These are phyloP conservation scores for Phytopythium ostracodes DNA, from an alignment of 352 stramenopile genomes.

Conservation along the genomic window DNA sequence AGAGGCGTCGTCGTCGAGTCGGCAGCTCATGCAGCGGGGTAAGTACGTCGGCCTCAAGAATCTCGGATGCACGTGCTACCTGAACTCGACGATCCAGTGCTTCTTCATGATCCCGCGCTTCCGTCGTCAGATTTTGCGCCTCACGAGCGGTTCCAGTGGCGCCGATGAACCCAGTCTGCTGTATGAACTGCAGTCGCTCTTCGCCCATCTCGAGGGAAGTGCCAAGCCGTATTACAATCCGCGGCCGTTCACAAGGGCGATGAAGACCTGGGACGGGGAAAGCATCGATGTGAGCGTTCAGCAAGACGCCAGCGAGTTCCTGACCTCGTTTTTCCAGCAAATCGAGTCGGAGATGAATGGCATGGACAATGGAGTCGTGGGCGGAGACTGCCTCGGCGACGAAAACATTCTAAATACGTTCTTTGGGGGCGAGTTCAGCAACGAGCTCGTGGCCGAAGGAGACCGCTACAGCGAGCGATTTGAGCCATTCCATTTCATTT, in stretches of 20 bases:
- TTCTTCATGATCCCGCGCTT: conserved; percentile 95
- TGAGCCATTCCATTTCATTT: conserved; percentile 91
- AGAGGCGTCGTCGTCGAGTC: conserved; percentile 12
- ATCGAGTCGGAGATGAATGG: conserved; percentile 90
- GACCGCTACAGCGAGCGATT: conserved; percentile 84
- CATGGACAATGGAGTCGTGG: conserved; percentile 22
- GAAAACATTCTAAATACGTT: conserved; percentile 85
- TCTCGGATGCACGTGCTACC: conserved; percentile 93
- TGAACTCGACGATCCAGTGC: conserved; percentile 94
- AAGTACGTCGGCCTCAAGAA: conserved; percentile 94
- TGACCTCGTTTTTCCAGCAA: conserved; percentile 92
- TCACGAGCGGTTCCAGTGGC: conserved; percentile 12
- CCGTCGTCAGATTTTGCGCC: conserved; percentile 78
- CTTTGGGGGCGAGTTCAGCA: conserved; percentile 90
- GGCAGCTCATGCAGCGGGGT: conserved; percentile 42
- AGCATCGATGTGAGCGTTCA: conserved; percentile 88
- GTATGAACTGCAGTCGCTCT: conserved; percentile 89
- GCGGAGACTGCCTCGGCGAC: conserved; percentile 28
- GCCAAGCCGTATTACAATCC: conserved; percentile 86
- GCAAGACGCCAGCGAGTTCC: conserved; percentile 92
- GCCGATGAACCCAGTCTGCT: conserved; percentile 40
- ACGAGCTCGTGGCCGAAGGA: conserved; percentile 88
- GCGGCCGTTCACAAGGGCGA: conserved; percentile 61
- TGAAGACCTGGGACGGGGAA: conserved; percentile 89
- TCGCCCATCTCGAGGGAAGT: conserved; percentile 86